Base-by-base conservation (phyloP, 352 stramenopile genomes). In the Thraustochytrium sp. region DNA sequence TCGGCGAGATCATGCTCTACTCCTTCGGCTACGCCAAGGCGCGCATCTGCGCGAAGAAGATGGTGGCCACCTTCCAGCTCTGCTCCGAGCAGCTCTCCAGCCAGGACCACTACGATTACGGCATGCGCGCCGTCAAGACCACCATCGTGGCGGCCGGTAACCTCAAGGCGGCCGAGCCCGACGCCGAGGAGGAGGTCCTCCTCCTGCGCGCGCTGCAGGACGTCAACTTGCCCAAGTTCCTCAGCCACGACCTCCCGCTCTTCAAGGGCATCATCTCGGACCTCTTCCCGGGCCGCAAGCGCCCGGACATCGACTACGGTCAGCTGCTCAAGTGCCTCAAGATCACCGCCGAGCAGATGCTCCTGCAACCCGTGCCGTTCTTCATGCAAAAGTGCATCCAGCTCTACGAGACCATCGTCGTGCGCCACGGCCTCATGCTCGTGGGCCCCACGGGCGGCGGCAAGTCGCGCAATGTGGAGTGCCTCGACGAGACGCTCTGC, bases 1-100 rank as follows among this genome's bases (percentile, higher is more conserved):
- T 98, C 65, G 94, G 93, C 46, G 94, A 98, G 84, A 98, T 98
- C 86, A 98, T 98, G 93, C 94, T 98, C 51, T 98, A 98, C 76
- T 92, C 92, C 4, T 97, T 96, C 62, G 94, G 94, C 3, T 98
- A 97, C 80, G 91, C 94, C 68, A 94, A 97, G 48, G 94, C 93
- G 13, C 93, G 94, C 55, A 90, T 96, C 36, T 97, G 93, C 51
- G 94, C 93, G 0, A 92, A 94, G 11, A 98, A 98, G 68, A 98
- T 98, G 94, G 94, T 98, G 26, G 96, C 94, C 21, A 98, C 94
- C 1, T 98, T 98, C 87, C 94, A 94, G 63, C 85, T 98, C 2
- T 98, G 94, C 75, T 97, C 92, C 0, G 94, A 98, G 84, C 95
- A 98, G 87, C 82, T 98, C 9, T 97, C 92, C 4, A 94, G 92